Evolutionary conservation across 352 stramenopile genomes (phyloP), one percentile per base, ranked within the genome.

Genomic region (Blastocystis sp.): DNA sequence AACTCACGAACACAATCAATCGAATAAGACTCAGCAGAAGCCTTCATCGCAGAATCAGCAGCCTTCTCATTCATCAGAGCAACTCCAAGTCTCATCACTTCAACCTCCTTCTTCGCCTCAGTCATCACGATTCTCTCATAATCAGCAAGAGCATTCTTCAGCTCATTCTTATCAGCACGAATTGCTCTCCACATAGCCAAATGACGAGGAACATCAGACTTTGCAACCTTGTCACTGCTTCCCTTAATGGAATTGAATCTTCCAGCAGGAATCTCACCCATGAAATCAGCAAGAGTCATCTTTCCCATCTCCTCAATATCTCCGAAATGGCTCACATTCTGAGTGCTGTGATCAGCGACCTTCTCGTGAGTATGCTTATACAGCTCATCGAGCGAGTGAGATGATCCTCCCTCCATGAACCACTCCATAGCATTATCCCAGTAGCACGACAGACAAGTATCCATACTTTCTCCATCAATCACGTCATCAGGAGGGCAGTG

Each of bases 401-500:
- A 21, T 63, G 40, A 24, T 24, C 69, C 69, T 36, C 44, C 69
- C 46, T 79, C 69, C 42, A 79, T 61, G 46, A 79, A 79, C 69
- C 69, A 79, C 53, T 79, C 69, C 69, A 79, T 79, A 42, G 69
- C 46, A 59, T 79, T 79, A 59, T 79, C 69, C 69, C 69, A 79
- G 46, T 79, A 79, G 69, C 69, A 79, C 21, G 69, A 79, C 32
- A 79, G 46, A 49, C 69, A 79, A 42, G 69, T 79, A 8, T 36
- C 46, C n/a, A 75, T 21, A 27, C 27, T 44, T 51, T 91, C 87
- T 29, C 42, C 42, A 42, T 78, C 42, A 46, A 78, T 32, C 24
- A 78, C 65, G 36, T 78, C 65, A 59, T 78, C 24, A 59, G 65
- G 65, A 78, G 65, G 73, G 38, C 93, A 96, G 88, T 94, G 95